Evolutionary conservation across 2,329 filamentous ascomycete species (phyloP), one percentile per base, ranked within the genome.

Genomic region (Fusarium musae): DNA sequence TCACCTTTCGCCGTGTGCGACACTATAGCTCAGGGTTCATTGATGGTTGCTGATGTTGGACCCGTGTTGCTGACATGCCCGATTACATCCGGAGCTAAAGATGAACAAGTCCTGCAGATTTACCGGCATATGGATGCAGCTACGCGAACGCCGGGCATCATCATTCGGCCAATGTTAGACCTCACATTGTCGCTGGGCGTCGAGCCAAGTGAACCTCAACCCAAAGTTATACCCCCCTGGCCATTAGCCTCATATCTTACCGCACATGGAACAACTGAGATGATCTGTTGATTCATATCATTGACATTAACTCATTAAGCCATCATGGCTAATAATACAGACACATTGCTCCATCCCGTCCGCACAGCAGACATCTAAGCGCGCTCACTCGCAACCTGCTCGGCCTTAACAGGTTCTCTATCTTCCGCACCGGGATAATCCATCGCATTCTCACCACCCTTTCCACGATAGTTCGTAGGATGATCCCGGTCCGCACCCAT

Each of bases 401-500:
- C 75, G 16, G 77, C 74, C n/a, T 64, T 67, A 9, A 49, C 58
- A 36, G 75, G 69, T 34, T 69, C 59, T 19, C 59, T 67, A n/a
- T 79, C 76, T 64, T 70, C 72, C n/a, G 78, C 75, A 36, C 63
- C 64, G 10, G 69, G 47, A 30, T 70, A 75, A 49, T 77, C 65
- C 47, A 73, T 32, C 23, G 67, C 75, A 9, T 63, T 62, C 28
- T 71, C 49, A n/a, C 64, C 68, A 47, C 61, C 49, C 60, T 70
- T 72, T 40, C 68, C 69, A 40, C 72, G 71, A 23, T 75, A 62
- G 43, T 72, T 72, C 16, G 66, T 74, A 50, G 66, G 70, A 70
- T 79, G 59, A 17, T 79, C 75, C 19, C 69, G 78, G 36, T 83
- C 82, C 2, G 81, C 79, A 2, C 79, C 76, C 37, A 74, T 67